Conservation (phyloP, 257 asterid genomes). For the Voacanga thouarsii region DNA sequence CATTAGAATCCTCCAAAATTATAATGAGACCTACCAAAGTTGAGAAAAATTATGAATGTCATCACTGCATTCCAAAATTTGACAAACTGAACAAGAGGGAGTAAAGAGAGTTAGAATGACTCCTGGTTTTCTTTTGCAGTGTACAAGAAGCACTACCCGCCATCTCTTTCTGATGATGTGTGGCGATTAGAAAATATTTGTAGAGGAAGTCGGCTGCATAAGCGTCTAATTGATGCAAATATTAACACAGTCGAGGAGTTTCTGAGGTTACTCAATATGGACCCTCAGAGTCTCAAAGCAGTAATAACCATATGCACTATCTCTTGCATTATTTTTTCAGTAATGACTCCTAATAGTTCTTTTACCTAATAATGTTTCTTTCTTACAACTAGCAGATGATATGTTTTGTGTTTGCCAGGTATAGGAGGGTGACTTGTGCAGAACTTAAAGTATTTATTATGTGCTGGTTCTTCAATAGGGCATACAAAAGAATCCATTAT, state of each 20-base stretch:
- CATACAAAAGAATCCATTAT: background rate
- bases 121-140: conserved; percentile 31
- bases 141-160: conserved; percentile 37
- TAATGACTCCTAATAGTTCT: background rate
- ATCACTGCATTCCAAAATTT: background rate
- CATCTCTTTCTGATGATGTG: conserved; percentile 45
- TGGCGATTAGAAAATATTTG: conserved; percentile 33
- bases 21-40: background rate
- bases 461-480: background rate
- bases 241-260: conserved; percentile 50
- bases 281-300: conserved; percentile 37
- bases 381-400: background rate
- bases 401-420: background rate
- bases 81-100: background rate
- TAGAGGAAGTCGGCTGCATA: conserved; percentile 22
- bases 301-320: conserved; percentile 27
- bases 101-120: background rate
- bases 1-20: background rate
- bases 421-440: background rate
- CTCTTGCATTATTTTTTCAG: background rate
- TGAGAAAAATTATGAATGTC: background rate
- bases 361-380: background rate
- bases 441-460: background rate
- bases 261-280: conserved; percentile 36
- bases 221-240: conserved; percentile 21